Base-by-base conservation (phyloP, 2,329 filamentous ascomycete genomes). In the Monosporascus cannonballus region DNA sequence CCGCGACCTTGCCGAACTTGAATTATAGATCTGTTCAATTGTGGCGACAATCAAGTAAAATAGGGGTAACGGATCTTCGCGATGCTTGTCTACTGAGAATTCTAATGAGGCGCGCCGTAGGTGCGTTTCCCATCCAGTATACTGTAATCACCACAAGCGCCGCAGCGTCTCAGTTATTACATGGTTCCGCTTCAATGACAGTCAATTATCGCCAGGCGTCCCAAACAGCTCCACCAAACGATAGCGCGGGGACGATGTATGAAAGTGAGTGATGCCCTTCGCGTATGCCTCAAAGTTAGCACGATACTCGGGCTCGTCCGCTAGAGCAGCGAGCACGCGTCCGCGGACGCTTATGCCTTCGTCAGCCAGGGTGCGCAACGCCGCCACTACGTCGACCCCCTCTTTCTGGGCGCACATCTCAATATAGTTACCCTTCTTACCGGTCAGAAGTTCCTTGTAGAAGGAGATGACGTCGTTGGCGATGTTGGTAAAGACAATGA, bases 391-490 rank as follows among this genome's bases (percentile, higher is more conserved):
- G 11, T 48, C 44, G 24, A 51, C 38, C 36, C 52, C 49, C 15
- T 54, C 52, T 37, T 39, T 51, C 25, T 37, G 49, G 49, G 52
- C 52, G 44, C 49, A 50, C 37, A 44, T 42, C 36, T 54, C 49
- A 34, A 54, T 48, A 36, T 54, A 54, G 49, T 54, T 54, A 44
- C 52, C 52, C 44, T 54, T 51, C 27, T 54, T 49, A 25, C 52
- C 52, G 4, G 52, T 44, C 11, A 44, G 34, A 36, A 51, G n/a
- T 49, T 54, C 49, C 52, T 54, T 54, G 49, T 54, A 54, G 48
- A 54, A 54, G 52, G 52, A 54, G 49, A 54, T 51, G 49, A 54
- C 52, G 42, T 54, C 52, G 49, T 54, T 54, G 42, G 48, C 44
- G 27, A 51, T 47, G 49, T 54, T 54, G 44, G 52, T 51, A 20